phyloP scores from a whole-genome alignment of 371 early-diverging fungal genomes.

The Syncephalastrum racemosum region DNA sequence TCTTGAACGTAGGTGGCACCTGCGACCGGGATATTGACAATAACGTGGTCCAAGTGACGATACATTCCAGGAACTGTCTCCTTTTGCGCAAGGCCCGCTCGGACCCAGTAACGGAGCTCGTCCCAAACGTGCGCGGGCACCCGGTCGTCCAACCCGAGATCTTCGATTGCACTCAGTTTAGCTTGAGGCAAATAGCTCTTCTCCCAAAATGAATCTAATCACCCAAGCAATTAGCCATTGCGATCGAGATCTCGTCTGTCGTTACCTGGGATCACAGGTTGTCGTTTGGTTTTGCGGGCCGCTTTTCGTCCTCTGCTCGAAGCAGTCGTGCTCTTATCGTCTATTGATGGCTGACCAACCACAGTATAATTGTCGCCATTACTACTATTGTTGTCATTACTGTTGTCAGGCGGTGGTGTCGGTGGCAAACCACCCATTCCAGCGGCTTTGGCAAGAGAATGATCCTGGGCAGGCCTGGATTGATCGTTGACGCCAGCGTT shows the following conservation, averaged over 20 bases:
- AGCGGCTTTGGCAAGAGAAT: too few relatives aligned
- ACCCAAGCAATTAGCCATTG: not conserved
- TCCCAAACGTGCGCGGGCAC: conserved; percentile 33
- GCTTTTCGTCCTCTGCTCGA: conserved; percentile 15
- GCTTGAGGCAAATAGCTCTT: conserved; percentile 10
- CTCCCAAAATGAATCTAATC: conserved; percentile 9
- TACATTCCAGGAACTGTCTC: conserved; percentile 21
- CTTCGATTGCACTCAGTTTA: too few relatives aligned
- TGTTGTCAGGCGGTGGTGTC: not conserved
- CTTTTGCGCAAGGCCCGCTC: conserved; percentile 34
- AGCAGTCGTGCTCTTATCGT: not conserved
- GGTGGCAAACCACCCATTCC: conserved; percentile 2
- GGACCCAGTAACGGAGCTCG: conserved; percentile 25
- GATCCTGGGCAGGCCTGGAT: too few relatives aligned
- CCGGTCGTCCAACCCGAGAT: conserved; percentile 2
- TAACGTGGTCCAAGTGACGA: conserved; percentile 36
- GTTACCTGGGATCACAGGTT: conserved; percentile 10
- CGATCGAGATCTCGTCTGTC: not conserved
- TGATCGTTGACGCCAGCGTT: too few relatives aligned
- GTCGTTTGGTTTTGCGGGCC: conserved; percentile 14
- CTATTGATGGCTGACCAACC: not conserved
- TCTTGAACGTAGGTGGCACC: conserved; percentile 44
- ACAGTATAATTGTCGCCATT: not conserved
- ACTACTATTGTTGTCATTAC: not conserved
- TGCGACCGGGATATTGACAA: conserved; percentile 24